Percentiles rank a stretch among this genome's conserved stretches.
Evolutionary conservation across 176 grass and related monocot species (phyloP).

Genomic region (Cocos nucifera): DNA sequence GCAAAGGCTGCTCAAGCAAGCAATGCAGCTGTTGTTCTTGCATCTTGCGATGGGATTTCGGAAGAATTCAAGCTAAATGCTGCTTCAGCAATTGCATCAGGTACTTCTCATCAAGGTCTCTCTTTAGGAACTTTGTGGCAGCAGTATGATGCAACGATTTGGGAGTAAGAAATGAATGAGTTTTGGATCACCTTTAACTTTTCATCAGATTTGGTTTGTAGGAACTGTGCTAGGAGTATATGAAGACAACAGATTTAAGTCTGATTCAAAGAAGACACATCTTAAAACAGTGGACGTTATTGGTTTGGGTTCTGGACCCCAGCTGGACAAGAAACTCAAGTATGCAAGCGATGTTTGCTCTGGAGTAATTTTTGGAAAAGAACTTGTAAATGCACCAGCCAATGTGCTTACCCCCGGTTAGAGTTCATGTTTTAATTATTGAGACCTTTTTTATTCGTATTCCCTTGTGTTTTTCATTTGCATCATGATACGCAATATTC

Average conservation of each 20-base stretch:
- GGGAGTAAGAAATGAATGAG: neutral
- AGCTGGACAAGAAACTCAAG: constrained; percentile 70
- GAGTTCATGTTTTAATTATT: constrained; percentile 1
- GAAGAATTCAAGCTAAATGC: constrained; percentile 50
- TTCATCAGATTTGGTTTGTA: constrained; percentile 16
- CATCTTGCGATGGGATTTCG: constrained; percentile 37
- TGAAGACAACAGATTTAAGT: constrained; percentile 90
- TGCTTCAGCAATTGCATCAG: constrained; percentile 63
- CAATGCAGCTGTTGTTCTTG: constrained; percentile 57
- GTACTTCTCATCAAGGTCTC: constrained; percentile 21
- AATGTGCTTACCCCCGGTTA: constrained; percentile 95
- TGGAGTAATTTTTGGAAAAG: constrained; percentile 88
- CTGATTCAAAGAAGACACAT: constrained; percentile 68
- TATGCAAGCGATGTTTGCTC: constrained; percentile 73
- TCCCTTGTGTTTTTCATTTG: too few relatives aligned
- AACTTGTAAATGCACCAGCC: constrained; percentile 91
- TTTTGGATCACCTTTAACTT: constrained; percentile 8
- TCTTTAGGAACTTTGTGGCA: too few relatives aligned
- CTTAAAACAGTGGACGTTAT: constrained; percentile 82
- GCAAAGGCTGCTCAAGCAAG: constrained; percentile 74
- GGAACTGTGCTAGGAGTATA: constrained; percentile 73
- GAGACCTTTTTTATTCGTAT: too few relatives aligned
- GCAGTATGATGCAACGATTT: too few relatives aligned
- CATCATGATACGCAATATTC: neutral
- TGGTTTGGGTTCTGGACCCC: constrained; percentile 53